Percentiles rank a stretch among this genome's conserved stretches.
Conservation (phyloP, 257 asterid genomes). For the Solanum peruvianum region DNA sequence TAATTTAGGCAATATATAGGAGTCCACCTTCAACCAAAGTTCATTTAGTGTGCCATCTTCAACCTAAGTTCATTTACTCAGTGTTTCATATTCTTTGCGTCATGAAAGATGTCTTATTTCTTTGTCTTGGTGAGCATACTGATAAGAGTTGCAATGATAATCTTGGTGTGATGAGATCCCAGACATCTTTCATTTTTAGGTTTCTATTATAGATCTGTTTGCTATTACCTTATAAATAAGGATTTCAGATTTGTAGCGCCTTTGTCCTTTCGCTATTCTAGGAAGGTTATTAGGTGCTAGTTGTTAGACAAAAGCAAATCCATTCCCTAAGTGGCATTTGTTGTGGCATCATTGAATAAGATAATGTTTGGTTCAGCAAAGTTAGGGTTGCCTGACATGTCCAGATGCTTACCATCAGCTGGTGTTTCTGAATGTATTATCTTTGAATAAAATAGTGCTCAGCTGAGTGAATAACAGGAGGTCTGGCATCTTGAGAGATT, state of each 20-base stretch:
- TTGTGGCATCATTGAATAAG: background rate
- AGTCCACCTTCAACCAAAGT: background rate
- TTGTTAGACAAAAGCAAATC: background rate
- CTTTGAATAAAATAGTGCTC: background rate
- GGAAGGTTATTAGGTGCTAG: background rate
- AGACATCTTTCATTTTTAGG: background rate
- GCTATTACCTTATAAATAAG: background rate
- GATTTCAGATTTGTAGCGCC: background rate
- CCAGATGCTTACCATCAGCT: background rate
- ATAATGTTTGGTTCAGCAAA: background rate
- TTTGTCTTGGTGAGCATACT: background rate
- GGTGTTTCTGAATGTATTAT: background rate
- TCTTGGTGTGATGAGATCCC: background rate
- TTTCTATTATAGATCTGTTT: too few relatives aligned
- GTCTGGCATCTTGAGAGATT: background rate
- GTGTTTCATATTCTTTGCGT: background rate
- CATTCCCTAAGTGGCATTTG: background rate
- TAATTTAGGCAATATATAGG: background rate
- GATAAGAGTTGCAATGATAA: background rate
- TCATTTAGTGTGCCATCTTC: background rate
- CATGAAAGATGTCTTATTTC: background rate
- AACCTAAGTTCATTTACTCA: background rate
- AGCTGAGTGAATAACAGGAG: background rate
- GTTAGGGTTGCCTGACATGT: background rate
- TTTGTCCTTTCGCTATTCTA: background rate